Base-by-base conservation (phyloP, 2,329 filamentous ascomycete species). In the Pestalotiopsis sp. region DNA sequence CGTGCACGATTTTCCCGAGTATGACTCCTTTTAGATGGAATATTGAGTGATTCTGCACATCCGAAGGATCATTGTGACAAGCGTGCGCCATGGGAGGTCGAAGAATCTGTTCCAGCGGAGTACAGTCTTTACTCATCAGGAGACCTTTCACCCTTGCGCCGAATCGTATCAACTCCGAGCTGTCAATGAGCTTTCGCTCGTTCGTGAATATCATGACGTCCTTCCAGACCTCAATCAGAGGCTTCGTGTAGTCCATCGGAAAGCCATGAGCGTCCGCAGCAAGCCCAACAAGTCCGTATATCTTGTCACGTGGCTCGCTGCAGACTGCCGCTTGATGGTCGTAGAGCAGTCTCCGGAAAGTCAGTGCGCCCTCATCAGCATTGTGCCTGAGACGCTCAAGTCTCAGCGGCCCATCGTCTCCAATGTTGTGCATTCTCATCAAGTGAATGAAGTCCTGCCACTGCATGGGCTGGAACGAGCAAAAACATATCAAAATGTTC, bases 261-360 rank as follows among this genome's bases (percentile, higher is more conserved):
- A 78, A 77, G 2, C 71, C 69, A 0, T 68, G 65, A 39, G 71
- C 71, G 61, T 78, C 76, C 4, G 66, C 65, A 17, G 77, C 74
- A 4, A 79, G 66, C 0, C 77, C 74, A 25, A 78, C 66, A 1
- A 79, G 71, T 0, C 74, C 77, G 68, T 77, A 79, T 4, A 79
- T 68, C 49, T 78, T 78, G 66, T 79, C 77, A 31, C 71, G 74
- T 13, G 65, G 72, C 12, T 79, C 78, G 61, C 71, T 70, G 65
- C 76, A 79, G 1, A 71, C 64, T 7, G 76, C 73, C 3, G 70
- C 63, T 31, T 65, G 65, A 59, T 78, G 73, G 17, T 71, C 72
- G 27, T 72, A 61, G 5, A 79, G 71, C 0, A 78, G 71, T 5
- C 68, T 67, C 17, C 61, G 70, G 3, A 76, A 66, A 12, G 70